Evolutionary conservation across 805 yeast genomes (phyloP), one percentile per base, ranked within the genome.

Genomic region (Candida xiaguanensis): DNA sequence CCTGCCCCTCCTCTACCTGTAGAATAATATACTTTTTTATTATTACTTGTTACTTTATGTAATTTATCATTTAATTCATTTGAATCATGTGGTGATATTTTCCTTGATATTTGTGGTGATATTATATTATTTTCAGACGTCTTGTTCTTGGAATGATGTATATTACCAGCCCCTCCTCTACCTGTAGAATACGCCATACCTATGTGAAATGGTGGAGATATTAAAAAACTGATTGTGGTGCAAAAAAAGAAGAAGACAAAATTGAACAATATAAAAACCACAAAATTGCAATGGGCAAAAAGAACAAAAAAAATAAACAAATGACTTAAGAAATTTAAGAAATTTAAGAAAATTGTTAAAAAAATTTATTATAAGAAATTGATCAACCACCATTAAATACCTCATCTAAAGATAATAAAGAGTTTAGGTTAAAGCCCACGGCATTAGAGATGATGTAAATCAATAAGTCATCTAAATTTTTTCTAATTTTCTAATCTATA

Each of bases 1-100:
- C 90, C 90, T 1, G 83, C 82, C 8, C 91, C 91, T 8, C 91
- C 91, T 47, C 91, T 71, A 4, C 90, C 90, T 0, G 89, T 82
- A n/a, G 86, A 72, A 47, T 73, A 74, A 42, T 63, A 65, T 5
- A 64, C 54, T 46, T 50, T 58, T 42, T 60, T 62, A 31, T 57
- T 63, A 24, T 39, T 29, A 2, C 30, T 18, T 5, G 22, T 31
- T 9, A 26, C 34, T 27, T 28, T 38, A 7, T 38, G 39, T 31
- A 42, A 35, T 12, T 25, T n/a, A 37, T 31, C 14, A 39, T 32
- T 8, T 8, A 15, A 3, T 5, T 19, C n/a, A 42, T 43, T 34
- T 43, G 39, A 14, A 27, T 8, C 23, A 23, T 30, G 43, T 14
- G 36, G 36, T 18, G 39, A 39, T 9, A 28, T 30, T 3, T 26